Evolutionary conservation across 805 yeast genomes (phyloP), one percentile per base, ranked within the genome.

Genomic region (Metschnikowia bowlesiae): DNA sequence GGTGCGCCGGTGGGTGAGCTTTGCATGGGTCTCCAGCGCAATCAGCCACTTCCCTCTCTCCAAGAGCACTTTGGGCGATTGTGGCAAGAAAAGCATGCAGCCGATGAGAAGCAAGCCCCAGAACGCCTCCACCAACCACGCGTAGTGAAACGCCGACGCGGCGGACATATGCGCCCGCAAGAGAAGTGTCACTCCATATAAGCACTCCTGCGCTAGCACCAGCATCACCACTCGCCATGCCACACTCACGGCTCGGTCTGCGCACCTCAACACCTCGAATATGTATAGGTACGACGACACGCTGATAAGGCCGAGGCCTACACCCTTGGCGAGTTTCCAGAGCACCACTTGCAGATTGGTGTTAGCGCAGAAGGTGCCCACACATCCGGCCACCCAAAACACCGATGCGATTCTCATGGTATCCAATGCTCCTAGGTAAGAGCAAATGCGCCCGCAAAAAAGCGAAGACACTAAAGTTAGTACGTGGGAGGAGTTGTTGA

Each of bases 261-360:
- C 39, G 2, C 71, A 65, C 11, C 62, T 51, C 2, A 55, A 39
- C 11, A 62, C 55, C 47, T 72, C 76, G 8, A 62, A 54, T 1
- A 65, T 53, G 52, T 72, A 71, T 5, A 69, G 61, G 1, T 73
- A 73, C 2, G 64, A 55, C 7, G 66, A 51, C 22, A 66, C 58
- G n/a, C 66, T 59, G 10, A 64, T 58, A 26, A 67, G 47, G 4
- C 76, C 76, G 39, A 68, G 55, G 6, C 68, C 53, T 2, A 62
- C 13, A 0, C 76, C 76, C 47, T 63, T 68, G 8, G 63, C 44
- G 11, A 67, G 49, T 37, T 68, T 61, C 29, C 68, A 71, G 4
- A 65, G 22, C 2, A 68, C 63, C 5, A 69, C 50, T 35, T 64
- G 49, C 38, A 58, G 58, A 4, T 60, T 53, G 42, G 58, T 59